Percentiles rank a stretch among this genome's conserved stretches.
Conservation (phyloP, 1,284 basidiomycete genomes). For the Apiotrichum gracile region DNA sequence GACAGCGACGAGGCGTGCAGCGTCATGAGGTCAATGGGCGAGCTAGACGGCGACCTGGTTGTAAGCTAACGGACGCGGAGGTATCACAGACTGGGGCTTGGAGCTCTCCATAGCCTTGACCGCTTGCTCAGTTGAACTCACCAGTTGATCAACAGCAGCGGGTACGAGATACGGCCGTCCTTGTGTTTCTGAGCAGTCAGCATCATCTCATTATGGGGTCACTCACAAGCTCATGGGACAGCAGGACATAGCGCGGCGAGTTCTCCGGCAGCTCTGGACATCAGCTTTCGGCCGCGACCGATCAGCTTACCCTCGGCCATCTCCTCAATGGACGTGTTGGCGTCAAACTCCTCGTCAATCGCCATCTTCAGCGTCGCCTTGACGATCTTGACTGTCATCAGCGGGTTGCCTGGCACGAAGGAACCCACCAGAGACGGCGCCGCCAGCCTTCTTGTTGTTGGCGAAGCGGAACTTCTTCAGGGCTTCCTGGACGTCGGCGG, state of each 20-base stretch:
- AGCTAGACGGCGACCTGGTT: constrained; percentile 56
- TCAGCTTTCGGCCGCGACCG: background rate
- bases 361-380: constrained; percentile 71
- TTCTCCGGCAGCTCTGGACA: constrained; percentile 77
- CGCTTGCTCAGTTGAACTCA: no score
- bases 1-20: constrained; percentile 74
- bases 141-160: constrained; percentile 81
- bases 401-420: no score
- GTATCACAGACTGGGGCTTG: no score
- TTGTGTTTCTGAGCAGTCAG: constrained; percentile 52
- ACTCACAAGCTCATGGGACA: constrained; percentile 67
- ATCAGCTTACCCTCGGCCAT: constrained; percentile 64
- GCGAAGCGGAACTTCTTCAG: constrained; percentile 79
- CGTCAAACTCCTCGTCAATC: constrained; percentile 70
- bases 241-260: constrained; percentile 76
- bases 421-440: constrained; percentile 61
- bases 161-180: constrained; percentile 81
- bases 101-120: background rate
- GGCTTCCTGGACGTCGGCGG: constrained; percentile 63
- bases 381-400: constrained; percentile 67
- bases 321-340: constrained; percentile 64
- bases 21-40: constrained; percentile 69
- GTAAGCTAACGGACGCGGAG: constrained; percentile 11
- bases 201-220: background rate
- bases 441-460: constrained; percentile 58